Conservation (phyloP, 345 rosid species). For the Lepidium sativum region DNA sequence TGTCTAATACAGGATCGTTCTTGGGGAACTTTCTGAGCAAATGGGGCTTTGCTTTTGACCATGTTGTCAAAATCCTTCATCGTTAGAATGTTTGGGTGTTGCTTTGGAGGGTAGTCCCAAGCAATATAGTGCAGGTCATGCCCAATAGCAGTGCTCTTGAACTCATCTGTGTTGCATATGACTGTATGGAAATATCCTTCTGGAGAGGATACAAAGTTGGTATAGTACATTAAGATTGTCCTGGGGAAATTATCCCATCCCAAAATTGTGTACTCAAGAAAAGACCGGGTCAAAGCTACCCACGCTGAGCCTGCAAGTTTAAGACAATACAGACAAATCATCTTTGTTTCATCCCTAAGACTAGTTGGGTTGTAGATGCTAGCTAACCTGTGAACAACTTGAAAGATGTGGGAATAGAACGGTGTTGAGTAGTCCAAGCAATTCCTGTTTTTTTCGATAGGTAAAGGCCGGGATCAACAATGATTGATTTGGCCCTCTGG, state of each 20-base stretch:
- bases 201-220: conserved; percentile 85
- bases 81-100: conserved; percentile 80
- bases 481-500: conserved; percentile 79
- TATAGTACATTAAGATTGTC: conserved; percentile 72
- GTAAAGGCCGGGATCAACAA: conserved; percentile 93
- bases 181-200: conserved; percentile 93
- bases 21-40: conserved; percentile 77
- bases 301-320: conserved; percentile 70
- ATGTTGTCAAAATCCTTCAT: conserved; percentile 48
- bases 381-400: conserved; percentile 74
- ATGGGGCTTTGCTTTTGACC: conserved; percentile 75
- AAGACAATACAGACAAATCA: conserved; percentile 4
- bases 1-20: conserved; percentile 57
- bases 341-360: not conserved
- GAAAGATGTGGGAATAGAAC: conserved; percentile 83
- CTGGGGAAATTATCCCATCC: conserved; percentile 96
- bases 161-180: conserved; percentile 72
- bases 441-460: conserved; percentile 79
- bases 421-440: conserved; percentile 81
- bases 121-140: conserved; percentile 93
- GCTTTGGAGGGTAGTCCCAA: conserved; percentile 93
- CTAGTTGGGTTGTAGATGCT: not conserved
- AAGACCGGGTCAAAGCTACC: conserved; percentile 86
- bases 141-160: conserved; percentile 62
- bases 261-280: conserved; percentile 65